A percentile compares a stretch with the other conserved stretches of the same genome.
Evolutionary conservation across 192 early-diverging fungal species (phyloP).

Genomic region (Gaertneriomyces semiglobifer): DNA sequence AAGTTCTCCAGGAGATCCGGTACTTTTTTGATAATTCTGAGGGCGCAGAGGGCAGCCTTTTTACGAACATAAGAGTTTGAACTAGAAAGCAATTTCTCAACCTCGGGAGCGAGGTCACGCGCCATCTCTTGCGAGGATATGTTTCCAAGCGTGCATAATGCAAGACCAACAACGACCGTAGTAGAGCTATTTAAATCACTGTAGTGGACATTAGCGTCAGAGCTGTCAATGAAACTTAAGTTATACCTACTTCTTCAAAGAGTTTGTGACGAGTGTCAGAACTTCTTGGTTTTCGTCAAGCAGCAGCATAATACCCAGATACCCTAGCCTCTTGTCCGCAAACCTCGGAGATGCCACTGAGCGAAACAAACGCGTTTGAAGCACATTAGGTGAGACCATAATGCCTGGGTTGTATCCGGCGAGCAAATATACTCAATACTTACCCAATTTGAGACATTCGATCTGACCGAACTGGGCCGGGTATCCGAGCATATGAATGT

Average conservation of each 20-base stretch:
- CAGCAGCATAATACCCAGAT: slow-evolving; percentile 95
- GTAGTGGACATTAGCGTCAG: neutral
- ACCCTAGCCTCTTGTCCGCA: slow-evolving; percentile 96
- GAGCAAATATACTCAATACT: neutral
- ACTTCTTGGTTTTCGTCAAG: slow-evolving; percentile 98
- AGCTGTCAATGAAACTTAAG: neutral
- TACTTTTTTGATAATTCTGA: slow-evolving; percentile 88
- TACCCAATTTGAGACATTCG: slow-evolving; percentile 92
- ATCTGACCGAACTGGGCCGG: slow-evolving; percentile 99
- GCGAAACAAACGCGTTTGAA: slow-evolving; percentile 3
- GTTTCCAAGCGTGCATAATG: slow-evolving; percentile 92
- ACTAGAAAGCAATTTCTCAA: slow-evolving; percentile 86
- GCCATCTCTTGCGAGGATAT: slow-evolving; percentile 97
- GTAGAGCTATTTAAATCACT: slow-evolving; percentile 94
- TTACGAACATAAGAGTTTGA: slow-evolving; percentile 93
- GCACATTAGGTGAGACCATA: too few relatives aligned
- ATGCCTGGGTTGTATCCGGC: too few relatives aligned
- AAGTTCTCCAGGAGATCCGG: slow-evolving; percentile 91
- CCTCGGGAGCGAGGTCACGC: slow-evolving; percentile 87
- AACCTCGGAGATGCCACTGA: slow-evolving; percentile 85
- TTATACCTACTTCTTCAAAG: slow-evolving; percentile 83
- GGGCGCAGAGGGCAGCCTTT: slow-evolving; percentile 93
- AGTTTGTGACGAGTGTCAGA: slow-evolving; percentile 96
- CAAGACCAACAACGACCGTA: slow-evolving; percentile 96
- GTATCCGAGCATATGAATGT: slow-evolving; percentile 98